A percentile compares a stretch with the other conserved stretches of the same genome.
Conservation (phyloP, 2,329 filamentous ascomycete genomes). For the Penicillium sp. region DNA sequence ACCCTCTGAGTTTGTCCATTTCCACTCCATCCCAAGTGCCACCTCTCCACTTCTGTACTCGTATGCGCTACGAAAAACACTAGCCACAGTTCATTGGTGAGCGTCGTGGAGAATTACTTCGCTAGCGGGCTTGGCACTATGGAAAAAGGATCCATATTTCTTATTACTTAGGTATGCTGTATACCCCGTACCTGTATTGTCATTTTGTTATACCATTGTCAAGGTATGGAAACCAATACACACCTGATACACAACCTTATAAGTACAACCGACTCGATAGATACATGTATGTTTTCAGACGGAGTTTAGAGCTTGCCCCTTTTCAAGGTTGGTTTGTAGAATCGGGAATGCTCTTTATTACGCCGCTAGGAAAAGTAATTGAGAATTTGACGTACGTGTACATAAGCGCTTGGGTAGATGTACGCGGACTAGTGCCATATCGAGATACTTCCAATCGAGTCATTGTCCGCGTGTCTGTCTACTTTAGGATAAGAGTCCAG, state of each 20-base stretch:
- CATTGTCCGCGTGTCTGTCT: neutral
- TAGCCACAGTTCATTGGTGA: slow-evolving; percentile 3
- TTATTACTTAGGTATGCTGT: neutral
- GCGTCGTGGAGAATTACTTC: slow-evolving; percentile 4
- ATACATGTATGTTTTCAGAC: too few species aligned
- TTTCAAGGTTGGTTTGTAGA: too few species aligned
- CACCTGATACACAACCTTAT: too few species aligned
- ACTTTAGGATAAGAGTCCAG: neutral
- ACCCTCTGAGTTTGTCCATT: neutral
- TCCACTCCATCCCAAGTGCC: neutral
- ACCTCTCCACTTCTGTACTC: slow-evolving; percentile 7
- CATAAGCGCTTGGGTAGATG: neutral
- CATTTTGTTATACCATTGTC: neutral
- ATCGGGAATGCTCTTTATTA: too few species aligned
- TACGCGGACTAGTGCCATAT: neutral
- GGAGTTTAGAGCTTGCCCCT: too few species aligned
- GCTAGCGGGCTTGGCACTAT: slow-evolving; percentile 14
- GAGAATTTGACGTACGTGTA: too few species aligned
- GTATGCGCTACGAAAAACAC: slow-evolving; percentile 3
- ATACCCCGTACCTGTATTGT: neutral
- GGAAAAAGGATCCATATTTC: neutral
- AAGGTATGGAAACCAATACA: too few species aligned
- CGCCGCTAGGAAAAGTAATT: neutral
- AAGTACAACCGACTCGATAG: too few species aligned
- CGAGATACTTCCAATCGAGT: neutral